These are phyloP conservation scores for Trametopsis cervina DNA, from an alignment of 768 basidiomycete genomes.

Conservation along the genomic window DNA sequence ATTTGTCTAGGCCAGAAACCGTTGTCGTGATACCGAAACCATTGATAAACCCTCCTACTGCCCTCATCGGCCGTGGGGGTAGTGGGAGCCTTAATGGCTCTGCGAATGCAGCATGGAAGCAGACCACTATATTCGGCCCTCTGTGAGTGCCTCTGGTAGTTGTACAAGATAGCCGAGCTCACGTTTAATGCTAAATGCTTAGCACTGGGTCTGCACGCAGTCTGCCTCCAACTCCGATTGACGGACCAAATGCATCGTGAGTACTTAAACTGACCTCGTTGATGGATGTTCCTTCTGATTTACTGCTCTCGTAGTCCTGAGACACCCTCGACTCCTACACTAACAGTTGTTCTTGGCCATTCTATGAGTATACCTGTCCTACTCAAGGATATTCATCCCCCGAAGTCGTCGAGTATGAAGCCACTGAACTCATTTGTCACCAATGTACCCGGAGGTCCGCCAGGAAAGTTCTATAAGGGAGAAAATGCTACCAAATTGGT, in stretches of 20 bases:
- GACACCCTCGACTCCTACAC: slow-evolving; percentile 21
- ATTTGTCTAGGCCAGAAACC: not conserved
- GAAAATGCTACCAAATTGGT: slow-evolving; percentile 42
- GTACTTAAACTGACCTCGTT: too few relatives aligned
- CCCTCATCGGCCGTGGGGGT: not conserved
- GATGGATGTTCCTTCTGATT: not conserved
- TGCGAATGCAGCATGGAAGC: slow-evolving; percentile 31
- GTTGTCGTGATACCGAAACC: not conserved
- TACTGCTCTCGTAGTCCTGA: slow-evolving; percentile 16
- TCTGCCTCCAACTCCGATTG: not conserved
- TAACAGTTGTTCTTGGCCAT: slow-evolving; percentile 45
- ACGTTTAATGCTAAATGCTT: slow-evolving; percentile 8
- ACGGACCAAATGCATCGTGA: slow-evolving; percentile 9
- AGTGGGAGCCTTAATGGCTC: slow-evolving; percentile 8
- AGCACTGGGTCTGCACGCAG: not conserved
- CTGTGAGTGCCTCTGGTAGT: slow-evolving; percentile 35
- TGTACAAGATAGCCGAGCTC: slow-evolving; percentile 3
- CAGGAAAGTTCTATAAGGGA: slow-evolving; percentile 56
- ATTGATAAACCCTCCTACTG: slow-evolving; percentile 6
- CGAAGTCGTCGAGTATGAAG: slow-evolving; percentile 19
- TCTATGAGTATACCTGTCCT: slow-evolving; percentile 43
- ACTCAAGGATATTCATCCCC: slow-evolving; percentile 34
- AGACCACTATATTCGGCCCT: slow-evolving; percentile 62
- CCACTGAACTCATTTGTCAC: slow-evolving; percentile 32
- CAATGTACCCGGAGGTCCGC: slow-evolving; percentile 32